These are phyloP conservation scores for Helotiales sp. DNA, from an alignment of 2,329 filamentous ascomycete genomes.

Conservation along the genomic window DNA sequence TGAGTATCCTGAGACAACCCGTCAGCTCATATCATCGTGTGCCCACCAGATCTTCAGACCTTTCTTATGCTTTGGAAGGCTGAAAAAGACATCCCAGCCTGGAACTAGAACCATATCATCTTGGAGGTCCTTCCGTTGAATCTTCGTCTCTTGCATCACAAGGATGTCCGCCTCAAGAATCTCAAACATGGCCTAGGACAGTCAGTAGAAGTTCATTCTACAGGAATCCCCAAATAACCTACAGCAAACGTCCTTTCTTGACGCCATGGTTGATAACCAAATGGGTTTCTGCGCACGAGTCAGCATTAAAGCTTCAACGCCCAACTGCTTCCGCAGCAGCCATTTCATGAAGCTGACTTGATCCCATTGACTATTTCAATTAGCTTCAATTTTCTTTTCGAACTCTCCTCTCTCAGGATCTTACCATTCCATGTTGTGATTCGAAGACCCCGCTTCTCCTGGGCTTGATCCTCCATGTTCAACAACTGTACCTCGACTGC, in stretches of 20 bases:
- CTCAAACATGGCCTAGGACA: conserved; percentile 83
- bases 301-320: background rate
- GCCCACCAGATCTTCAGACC: conserved; percentile 53
- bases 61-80: conserved; percentile 91
- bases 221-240: conserved; percentile 20
- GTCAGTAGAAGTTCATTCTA: conserved; percentile 5
- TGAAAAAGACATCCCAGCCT: conserved; percentile 97
- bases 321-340: too few relatives aligned
- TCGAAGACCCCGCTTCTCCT: conserved; percentile 69
- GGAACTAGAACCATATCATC: conserved; percentile 96
- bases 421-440: conserved; percentile 88
- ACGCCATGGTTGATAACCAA: conserved; percentile 83
- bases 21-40: background rate
- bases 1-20: conserved; percentile 73
- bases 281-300: conserved; percentile 67
- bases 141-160: conserved; percentile 95
- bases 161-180: conserved; percentile 91
- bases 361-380: conserved; percentile 73
- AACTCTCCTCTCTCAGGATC: conserved; percentile 30
- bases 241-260: conserved; percentile 73
- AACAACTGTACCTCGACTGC: background rate
- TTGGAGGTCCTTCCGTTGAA: conserved; percentile 86
- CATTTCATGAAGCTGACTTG: conserved; percentile 54
- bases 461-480: conserved; percentile 3
- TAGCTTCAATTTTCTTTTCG: conserved; percentile 12